Evolutionary conservation across 2,329 filamentous ascomycete species (phyloP).

Genomic region (Phaeosphaeriaceae sp.): DNA sequence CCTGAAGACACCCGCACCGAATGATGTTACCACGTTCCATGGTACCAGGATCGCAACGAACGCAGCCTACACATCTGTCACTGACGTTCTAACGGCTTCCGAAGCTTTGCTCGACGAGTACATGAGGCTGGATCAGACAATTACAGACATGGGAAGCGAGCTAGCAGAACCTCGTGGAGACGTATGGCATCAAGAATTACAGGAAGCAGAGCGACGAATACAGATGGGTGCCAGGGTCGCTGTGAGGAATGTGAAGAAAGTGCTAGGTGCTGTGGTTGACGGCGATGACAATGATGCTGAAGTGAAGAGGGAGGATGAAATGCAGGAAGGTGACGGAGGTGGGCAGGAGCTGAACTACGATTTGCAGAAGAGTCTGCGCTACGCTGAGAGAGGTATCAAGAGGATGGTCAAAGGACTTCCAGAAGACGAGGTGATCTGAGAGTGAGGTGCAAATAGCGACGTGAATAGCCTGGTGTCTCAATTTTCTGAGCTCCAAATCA

Average conservation of each 20-base stretch:
- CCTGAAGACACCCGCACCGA: slow-evolving; percentile 12
- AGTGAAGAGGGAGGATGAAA: not conserved
- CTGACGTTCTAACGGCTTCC: slow-evolving; percentile 22
- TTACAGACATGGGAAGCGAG: slow-evolving; percentile 22
- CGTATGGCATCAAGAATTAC: slow-evolving; percentile 33
- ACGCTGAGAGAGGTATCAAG: slow-evolving; percentile 41
- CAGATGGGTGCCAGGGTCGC: slow-evolving; percentile 38
- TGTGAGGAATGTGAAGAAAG: slow-evolving; percentile 35
- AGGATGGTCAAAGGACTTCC: slow-evolving; percentile 43
- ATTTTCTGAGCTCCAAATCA: too few relatives aligned
- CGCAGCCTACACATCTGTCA: slow-evolving; percentile 15
- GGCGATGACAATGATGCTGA: slow-evolving; percentile 1
- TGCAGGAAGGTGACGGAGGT: slow-evolving; percentile 9
- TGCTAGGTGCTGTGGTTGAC: slow-evolving; percentile 25
- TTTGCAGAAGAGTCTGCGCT: slow-evolving; percentile 29
- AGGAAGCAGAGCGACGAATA: slow-evolving; percentile 28
- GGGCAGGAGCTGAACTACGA: slow-evolving; percentile 25
- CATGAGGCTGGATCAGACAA: slow-evolving; percentile 28
- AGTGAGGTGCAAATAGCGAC: not conserved
- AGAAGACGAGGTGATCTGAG: slow-evolving; percentile 7
- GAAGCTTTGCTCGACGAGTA: slow-evolving; percentile 31
- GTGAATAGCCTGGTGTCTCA: too few relatives aligned
- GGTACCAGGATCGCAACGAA: slow-evolving; percentile 24
- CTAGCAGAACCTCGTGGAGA: slow-evolving; percentile 19
- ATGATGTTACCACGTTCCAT: slow-evolving; percentile 10